Percentiles rank a stretch among this genome's conserved stretches.
phyloP scores from a whole-genome alignment of 163 green algal genomes.

The Chlorella variabilis region DNA sequence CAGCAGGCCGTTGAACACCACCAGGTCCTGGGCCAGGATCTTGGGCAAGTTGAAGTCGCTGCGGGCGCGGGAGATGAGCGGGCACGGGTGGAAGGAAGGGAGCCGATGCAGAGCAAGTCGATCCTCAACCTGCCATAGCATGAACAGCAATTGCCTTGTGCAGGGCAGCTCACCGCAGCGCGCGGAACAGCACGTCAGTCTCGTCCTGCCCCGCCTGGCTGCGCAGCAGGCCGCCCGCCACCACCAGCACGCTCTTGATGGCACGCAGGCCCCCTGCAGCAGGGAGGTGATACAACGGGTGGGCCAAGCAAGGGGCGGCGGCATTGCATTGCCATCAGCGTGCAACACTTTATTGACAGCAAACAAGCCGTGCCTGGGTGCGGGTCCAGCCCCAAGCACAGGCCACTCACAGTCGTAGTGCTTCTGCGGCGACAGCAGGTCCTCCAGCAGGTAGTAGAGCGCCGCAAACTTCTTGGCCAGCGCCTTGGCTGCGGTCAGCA shows the following conservation, averaged over 20 bases:
- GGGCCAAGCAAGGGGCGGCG: too few relatives aligned
- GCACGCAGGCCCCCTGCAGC: slow-evolving; percentile 86
- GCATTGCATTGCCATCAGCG: too few relatives aligned
- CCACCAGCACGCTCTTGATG: slow-evolving; percentile 71
- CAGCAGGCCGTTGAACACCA: slow-evolving; percentile 93
- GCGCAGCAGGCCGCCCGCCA: slow-evolving; percentile 34
- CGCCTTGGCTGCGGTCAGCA: slow-evolving; percentile 31
- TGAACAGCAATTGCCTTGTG: too few relatives aligned
- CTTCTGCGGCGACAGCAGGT: slow-evolving; percentile 89
- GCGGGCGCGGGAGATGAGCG: neutral
- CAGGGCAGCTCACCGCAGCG: slow-evolving; percentile 69
- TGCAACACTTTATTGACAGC: too few relatives aligned
- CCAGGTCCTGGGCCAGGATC: slow-evolving; percentile 88
- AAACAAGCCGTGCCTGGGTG: too few relatives aligned
- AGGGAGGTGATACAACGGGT: too few relatives aligned
- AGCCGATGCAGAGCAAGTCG: neutral
- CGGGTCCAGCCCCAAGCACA: too few relatives aligned
- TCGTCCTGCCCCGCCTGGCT: slow-evolving; percentile 55
- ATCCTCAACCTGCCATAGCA: too few relatives aligned
- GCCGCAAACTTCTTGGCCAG: slow-evolving; percentile 87
- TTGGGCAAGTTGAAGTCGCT: slow-evolving; percentile 97
- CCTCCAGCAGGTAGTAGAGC: slow-evolving; percentile 90
- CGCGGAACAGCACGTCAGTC: slow-evolving; percentile 88
- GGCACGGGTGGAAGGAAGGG: neutral
- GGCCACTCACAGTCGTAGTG: slow-evolving; percentile 88